Conservation (phyloP, 306 rosid species). For the Cyamopsis tetragonoloba region DNA sequence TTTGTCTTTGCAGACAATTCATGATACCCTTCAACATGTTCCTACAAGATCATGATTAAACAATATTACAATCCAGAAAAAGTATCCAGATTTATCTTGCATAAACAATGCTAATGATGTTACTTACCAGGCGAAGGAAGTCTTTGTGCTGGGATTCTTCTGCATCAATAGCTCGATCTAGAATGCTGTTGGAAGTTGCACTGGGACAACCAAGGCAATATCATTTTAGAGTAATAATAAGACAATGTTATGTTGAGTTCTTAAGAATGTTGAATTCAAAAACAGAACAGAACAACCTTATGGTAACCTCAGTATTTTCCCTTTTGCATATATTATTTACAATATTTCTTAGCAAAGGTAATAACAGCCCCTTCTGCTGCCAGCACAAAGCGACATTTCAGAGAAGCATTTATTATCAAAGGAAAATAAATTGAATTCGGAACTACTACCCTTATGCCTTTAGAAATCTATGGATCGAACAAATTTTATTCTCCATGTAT, state of each 20-base stretch:
- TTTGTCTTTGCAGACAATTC: slow-evolving; percentile 83
- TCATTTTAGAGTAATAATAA: not conserved
- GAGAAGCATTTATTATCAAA: not conserved
- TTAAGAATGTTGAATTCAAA: not conserved
- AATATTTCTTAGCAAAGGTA: not conserved
- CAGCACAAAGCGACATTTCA: not conserved
- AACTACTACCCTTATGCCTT: not conserved
- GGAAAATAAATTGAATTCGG: not conserved
- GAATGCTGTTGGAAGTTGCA: slow-evolving; percentile 86
- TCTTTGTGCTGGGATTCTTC: slow-evolving; percentile 67
- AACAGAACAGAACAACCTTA: not conserved
- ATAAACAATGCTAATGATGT: not conserved
- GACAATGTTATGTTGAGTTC: not conserved
- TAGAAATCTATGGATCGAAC: not conserved
- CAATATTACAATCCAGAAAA: slow-evolving; percentile 10
- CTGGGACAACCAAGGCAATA: slow-evolving; percentile 37
- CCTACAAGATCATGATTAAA: slow-evolving; percentile 42
- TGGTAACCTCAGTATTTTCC: not conserved
- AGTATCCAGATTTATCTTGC: not conserved
- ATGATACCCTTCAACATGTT: slow-evolving; percentile 88
- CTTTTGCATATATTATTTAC: not conserved
- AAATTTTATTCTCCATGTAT: not conserved
- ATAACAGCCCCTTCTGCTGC: not conserved
- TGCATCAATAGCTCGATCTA: slow-evolving; percentile 84
- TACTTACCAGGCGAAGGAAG: slow-evolving; percentile 29